phyloP scores from a whole-genome alignment of 2,329 filamentous ascomycete genomes.

The Fusarium nematophilum region DNA sequence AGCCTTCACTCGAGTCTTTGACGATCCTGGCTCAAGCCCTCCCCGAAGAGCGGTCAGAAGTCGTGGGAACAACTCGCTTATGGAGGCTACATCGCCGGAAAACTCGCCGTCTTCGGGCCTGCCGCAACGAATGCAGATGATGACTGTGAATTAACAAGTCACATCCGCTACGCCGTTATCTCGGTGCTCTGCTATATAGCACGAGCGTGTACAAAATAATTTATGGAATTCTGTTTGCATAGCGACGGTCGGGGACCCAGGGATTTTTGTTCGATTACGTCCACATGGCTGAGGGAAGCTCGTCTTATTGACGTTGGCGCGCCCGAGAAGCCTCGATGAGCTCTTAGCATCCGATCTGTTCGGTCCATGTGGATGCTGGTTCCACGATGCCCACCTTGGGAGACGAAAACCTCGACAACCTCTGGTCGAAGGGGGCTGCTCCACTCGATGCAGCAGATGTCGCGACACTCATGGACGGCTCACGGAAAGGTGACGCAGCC shows the following conservation, averaged over 20 bases:
- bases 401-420: constrained; percentile 12
- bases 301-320: constrained; percentile 18
- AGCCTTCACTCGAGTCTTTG: constrained; percentile 75
- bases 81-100: constrained; percentile 62
- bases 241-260: constrained; percentile 47
- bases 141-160: constrained; percentile 73
- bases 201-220: constrained; percentile 47
- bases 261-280: constrained; percentile 35
- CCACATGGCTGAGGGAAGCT: constrained; percentile 17
- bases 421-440: too few species aligned
- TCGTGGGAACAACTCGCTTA: constrained; percentile 64
- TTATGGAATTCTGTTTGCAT: constrained; percentile 51
- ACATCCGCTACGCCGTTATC: constrained; percentile 4
- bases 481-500: too few species aligned
- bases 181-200: constrained; percentile 32
- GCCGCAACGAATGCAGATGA: constrained; percentile 69
- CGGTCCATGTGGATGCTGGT: constrained; percentile 22
- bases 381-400: constrained; percentile 2
- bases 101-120: constrained; percentile 64
- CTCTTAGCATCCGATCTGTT: constrained; percentile 12
- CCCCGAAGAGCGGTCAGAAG: constrained; percentile 62
- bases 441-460: too few species aligned
- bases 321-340: constrained; percentile 14
- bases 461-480: too few species aligned
- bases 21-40: constrained; percentile 68